A percentile compares a stretch with the other conserved stretches of the same genome.
phyloP scores from a whole-genome alignment of 1,139 yeast species.

The Debaryomycetaceae sp. region DNA sequence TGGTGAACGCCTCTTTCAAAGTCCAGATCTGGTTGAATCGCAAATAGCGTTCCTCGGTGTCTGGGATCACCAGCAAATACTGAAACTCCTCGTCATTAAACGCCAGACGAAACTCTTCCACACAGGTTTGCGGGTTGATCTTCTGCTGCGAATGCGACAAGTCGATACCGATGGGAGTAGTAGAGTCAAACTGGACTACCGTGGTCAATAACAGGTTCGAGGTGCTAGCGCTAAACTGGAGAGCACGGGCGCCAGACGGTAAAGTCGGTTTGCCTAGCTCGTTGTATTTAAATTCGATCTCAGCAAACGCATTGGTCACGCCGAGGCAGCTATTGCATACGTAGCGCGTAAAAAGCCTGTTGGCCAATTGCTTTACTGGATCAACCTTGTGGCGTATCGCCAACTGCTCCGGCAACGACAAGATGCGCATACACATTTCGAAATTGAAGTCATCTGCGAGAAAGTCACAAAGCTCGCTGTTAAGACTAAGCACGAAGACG shows the following conservation, averaged over 20 bases:
- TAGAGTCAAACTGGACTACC: conserved; percentile 28
- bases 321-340: conserved; percentile 21
- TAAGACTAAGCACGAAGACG: conserved; percentile 4
- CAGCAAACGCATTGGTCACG: conserved; percentile 23
- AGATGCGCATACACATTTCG: conserved; percentile 29
- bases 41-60: conserved; percentile 18
- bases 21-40: conserved; percentile 64
- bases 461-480: conserved; percentile 11
- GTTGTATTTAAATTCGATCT: conserved; percentile 27
- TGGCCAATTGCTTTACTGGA: conserved; percentile 15
- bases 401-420: conserved; percentile 32
- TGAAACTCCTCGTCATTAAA: conserved; percentile 41
- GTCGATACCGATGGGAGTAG: conserved; percentile 52
- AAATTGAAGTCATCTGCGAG: conserved; percentile 33
- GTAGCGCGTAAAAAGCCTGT: conserved; percentile 23
- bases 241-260: conserved; percentile 12
- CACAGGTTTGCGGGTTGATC: conserved; percentile 25
- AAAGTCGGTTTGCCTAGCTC: conserved; percentile 35
- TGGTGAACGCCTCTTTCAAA: conserved; percentile 65
- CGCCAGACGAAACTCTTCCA: conserved; percentile 45
- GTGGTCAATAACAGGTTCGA: conserved; percentile 49
- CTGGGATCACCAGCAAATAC: conserved; percentile 18
- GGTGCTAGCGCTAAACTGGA: conserved; percentile 51
- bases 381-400: conserved; percentile 26
- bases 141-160: conserved; percentile 53